A percentile compares a stretch with the other conserved stretches of the same genome.
Evolutionary conservation across 345 rosid species (phyloP).

Genomic region (Aquilaria sinensis): DNA sequence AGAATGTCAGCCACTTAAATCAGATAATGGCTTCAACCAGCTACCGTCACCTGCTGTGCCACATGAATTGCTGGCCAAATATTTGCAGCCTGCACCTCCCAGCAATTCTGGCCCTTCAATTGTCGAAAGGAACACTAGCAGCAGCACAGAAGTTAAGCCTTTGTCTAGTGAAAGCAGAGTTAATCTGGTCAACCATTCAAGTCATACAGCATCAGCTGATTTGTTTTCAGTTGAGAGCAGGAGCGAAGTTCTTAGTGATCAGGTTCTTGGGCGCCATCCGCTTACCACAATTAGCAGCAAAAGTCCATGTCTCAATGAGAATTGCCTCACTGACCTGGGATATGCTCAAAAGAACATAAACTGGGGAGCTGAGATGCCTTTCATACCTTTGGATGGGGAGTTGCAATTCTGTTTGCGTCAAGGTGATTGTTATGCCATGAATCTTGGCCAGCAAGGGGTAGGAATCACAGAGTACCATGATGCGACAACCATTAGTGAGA

Average conservation of each 20-base stretch:
- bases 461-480: slow-evolving; percentile 38
- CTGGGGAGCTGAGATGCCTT: slow-evolving; percentile 25
- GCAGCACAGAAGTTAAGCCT: slow-evolving; percentile 27
- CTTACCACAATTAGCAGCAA: slow-evolving; percentile 22
- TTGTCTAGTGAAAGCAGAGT: slow-evolving; percentile 24
- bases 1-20: slow-evolving; percentile 27
- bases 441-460: slow-evolving; percentile 41
- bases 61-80: slow-evolving; percentile 20
- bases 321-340: slow-evolving; percentile 29
- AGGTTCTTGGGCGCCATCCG: slow-evolving; percentile 29
- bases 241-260: slow-evolving; percentile 18
- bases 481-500: slow-evolving; percentile 32
- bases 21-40: slow-evolving; percentile 39
- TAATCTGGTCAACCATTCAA: slow-evolving; percentile 20
- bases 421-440: slow-evolving; percentile 37
- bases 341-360: slow-evolving; percentile 27
- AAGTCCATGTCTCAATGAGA: slow-evolving; percentile 32
- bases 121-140: slow-evolving; percentile 19
- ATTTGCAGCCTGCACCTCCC: slow-evolving; percentile 17
- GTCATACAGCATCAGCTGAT: slow-evolving; percentile 18
- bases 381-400: slow-evolving; percentile 37
- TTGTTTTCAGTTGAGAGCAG: slow-evolving; percentile 26
- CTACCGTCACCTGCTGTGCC: slow-evolving; percentile 28
- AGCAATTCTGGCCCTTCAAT: slow-evolving; percentile 22
- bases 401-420: slow-evolving; percentile 45